Base-by-base conservation (phyloP, 768 basidiomycete species). In the Collybia sp. region DNA sequence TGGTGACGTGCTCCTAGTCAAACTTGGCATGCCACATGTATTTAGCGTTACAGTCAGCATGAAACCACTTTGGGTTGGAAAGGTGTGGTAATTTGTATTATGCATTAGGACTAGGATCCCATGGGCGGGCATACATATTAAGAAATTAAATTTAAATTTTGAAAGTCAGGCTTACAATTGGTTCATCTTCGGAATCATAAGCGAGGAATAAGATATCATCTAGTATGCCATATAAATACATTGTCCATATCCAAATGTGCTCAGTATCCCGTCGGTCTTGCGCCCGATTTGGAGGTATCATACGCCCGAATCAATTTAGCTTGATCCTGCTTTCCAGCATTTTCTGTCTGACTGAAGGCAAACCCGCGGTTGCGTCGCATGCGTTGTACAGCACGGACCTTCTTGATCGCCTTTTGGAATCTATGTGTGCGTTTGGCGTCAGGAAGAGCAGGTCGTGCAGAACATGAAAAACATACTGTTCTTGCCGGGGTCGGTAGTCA, bases 351-450 rank as follows among this genome's bases (percentile, higher is more conserved):
- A 63, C 88, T 93, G 73, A 99, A 99, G 3, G 96, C 96, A 62
- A 98, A 99, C 2, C 96, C 96, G 40, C 96, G 83, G 51, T 92
- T 96, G 46, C 91, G 78, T 12, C 96, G 85, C 88, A 98, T 92
- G 30, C 96, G 83, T 61, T 99, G 96, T 2, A 93, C 90, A 0
- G 96, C 96, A n/a, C 96, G 83, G 11, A 99, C 96, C 64, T 99
- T 99, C 68, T 97, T 98, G 76, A 99, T 99, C 12, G 96, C 96
- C 63, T 97, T 96, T 66, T 97, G 93, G 70, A 96, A 96, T 65
- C 91, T 94, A 47, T 5, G 18, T 42, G 42, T 43, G 46, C 25
- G 17, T 19, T 48, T 32, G 30, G 56, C 20, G 43, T 41, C 46
- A 46, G 42, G 32, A 30, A n/a, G 25, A 2, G 12, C 12, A 31